Evolutionary conservation across 345 rosid genomes (phyloP).

Genomic region (Laguncularia racemosa): DNA sequence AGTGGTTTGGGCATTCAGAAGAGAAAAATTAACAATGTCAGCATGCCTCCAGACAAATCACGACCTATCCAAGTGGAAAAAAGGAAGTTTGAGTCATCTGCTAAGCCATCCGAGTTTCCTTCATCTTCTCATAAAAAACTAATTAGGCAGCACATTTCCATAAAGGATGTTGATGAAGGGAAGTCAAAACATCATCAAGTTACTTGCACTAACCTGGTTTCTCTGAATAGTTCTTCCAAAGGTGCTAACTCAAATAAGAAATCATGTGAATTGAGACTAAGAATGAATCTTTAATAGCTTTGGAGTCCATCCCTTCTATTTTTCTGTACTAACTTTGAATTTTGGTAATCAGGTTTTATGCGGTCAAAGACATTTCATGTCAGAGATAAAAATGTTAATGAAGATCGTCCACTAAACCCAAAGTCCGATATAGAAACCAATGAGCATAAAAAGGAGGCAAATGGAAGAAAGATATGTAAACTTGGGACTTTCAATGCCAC

Average conservation of each 20-base stretch:
- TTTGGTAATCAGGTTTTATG: slow-evolving; percentile 25
- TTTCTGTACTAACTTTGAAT: not conserved
- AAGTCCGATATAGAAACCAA: no score
- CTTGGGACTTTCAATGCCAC: slow-evolving; percentile 28
- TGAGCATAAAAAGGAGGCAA: slow-evolving; percentile 4
- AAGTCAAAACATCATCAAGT: not conserved
- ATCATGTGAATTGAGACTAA: slow-evolving; percentile 5
- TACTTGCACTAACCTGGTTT: not conserved
- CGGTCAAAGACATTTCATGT: slow-evolving; percentile 36
- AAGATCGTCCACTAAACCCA: not conserved
- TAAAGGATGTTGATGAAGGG: slow-evolving; percentile 3
- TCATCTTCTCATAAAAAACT: slow-evolving; percentile 8
- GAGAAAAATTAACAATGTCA: slow-evolving; percentile 8
- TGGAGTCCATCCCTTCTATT: not conserved
- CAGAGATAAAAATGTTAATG: slow-evolving; percentile 2
- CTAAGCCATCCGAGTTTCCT: not conserved
- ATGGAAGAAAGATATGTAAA: slow-evolving; percentile 18
- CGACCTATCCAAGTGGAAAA: not conserved
- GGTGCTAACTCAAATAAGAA: slow-evolving; percentile 1
- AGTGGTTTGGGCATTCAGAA: slow-evolving; percentile 4
- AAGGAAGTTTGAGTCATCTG: slow-evolving; percentile 7
- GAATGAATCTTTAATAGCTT: no score
- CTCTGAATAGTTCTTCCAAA: not conserved
- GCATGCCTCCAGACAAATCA: slow-evolving; percentile 1
- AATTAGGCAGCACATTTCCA: not conserved